Conservation (phyloP, 352 stramenopile genomes). For the Phytophthora sansomeana region DNA sequence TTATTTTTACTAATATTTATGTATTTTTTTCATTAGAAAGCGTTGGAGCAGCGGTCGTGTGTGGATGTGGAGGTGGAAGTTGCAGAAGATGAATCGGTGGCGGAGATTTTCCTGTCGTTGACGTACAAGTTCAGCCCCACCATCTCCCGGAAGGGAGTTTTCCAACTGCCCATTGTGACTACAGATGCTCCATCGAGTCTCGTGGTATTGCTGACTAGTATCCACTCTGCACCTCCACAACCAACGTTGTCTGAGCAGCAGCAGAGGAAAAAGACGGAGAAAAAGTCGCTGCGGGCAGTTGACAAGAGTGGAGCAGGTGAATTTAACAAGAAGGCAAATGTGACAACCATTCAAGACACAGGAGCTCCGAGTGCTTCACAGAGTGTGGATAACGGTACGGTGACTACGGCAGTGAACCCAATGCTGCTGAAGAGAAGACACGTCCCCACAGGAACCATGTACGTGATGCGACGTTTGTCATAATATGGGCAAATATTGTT, state of each 20-base stretch:
- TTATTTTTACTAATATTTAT: not conserved
- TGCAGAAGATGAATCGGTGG: conserved; percentile 14
- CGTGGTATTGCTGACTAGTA: conserved; percentile 44
- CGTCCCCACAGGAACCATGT: conserved; percentile 58
- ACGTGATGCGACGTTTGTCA: conserved; percentile 26
- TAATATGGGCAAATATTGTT: not conserved
- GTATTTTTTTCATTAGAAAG: conserved; percentile 36
- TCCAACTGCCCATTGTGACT: conserved; percentile 50
- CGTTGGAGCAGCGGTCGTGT: conserved; percentile 44
- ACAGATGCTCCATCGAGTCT: conserved; percentile 37
- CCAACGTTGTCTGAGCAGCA: conserved; percentile 47
- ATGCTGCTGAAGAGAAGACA: conserved; percentile 56
- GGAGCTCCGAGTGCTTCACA: conserved; percentile 11
- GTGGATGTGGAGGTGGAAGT: conserved; percentile 49
- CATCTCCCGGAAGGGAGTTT: conserved; percentile 59
- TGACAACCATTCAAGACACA: conserved; percentile 1
- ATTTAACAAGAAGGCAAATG: not conserved
- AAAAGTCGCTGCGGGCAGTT: not conserved
- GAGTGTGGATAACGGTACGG: conserved; percentile 10
- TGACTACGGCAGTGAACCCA: conserved; percentile 11
- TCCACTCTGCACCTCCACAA: conserved; percentile 45
- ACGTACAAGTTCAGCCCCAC: conserved; percentile 74
- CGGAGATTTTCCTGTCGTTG: conserved; percentile 43
- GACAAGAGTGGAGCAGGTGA: not conserved
- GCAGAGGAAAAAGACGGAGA: conserved; percentile 17